Evolutionary conservation across 305 asterid species (phyloP).

Genomic region (Fraxinus platypoda): DNA sequence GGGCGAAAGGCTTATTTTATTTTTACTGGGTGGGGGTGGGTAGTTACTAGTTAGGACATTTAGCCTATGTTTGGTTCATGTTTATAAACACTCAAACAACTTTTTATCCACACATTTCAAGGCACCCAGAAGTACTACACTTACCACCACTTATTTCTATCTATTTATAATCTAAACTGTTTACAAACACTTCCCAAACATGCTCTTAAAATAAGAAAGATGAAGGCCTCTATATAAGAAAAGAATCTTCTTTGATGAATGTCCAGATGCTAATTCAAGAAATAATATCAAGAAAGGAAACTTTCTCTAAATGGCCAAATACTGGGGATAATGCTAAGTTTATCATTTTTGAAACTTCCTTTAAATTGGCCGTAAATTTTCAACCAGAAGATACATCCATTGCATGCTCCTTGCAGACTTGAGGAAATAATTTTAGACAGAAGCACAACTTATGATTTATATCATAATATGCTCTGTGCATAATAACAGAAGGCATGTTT

Average conservation of each 20-base stretch:
- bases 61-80: not conserved
- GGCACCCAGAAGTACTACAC: not conserved
- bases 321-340: not conserved
- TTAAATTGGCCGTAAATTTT: not conserved
- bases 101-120: not conserved
- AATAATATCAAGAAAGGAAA: not conserved
- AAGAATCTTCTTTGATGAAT: not conserved
- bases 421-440: not conserved
- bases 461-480: not conserved
- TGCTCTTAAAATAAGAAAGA: not conserved
- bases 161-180: not conserved
- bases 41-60: not conserved
- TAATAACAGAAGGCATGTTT: not conserved
- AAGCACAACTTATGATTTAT: not conserved
- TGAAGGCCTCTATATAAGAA: not conserved
- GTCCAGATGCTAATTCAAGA: not conserved
- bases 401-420: not conserved
- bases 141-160: not conserved
- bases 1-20: not conserved
- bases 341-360: not conserved
- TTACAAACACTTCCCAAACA: not conserved
- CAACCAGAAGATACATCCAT: not conserved
- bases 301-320: not conserved
- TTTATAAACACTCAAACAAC: not conserved
- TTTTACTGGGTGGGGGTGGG: not conserved